Percentiles rank a stretch among this genome's conserved stretches.
These are phyloP conservation scores for Pouteria glomerata DNA, from an alignment of 148 eudicot genomes.

Conservation along the genomic window DNA sequence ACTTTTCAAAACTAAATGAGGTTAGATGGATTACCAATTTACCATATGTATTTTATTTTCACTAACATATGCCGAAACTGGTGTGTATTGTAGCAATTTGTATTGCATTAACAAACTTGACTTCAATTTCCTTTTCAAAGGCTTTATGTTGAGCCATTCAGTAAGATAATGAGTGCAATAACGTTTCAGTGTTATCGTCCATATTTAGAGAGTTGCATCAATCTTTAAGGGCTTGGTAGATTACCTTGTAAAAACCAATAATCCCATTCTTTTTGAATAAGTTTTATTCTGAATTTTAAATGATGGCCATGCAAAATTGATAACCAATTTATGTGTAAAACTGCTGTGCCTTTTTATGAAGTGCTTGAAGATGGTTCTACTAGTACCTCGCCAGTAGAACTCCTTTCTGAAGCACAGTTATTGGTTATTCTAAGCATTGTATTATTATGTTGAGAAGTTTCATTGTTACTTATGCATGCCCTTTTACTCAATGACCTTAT, in stretches of 20 bases:
- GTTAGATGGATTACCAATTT: neutral
- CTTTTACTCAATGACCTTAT: slow-evolving; percentile 10
- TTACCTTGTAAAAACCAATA: neutral
- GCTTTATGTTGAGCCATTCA: neutral
- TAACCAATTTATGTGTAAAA: neutral
- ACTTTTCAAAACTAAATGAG: neutral
- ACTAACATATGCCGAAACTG: neutral
- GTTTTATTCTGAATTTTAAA: neutral
- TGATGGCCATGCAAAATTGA: neutral
- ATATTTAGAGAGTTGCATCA: neutral
- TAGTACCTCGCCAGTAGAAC: neutral
- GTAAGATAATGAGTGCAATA: neutral
- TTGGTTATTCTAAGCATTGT: too few relatives aligned
- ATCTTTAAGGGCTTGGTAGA: neutral
- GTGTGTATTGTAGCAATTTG: neutral
- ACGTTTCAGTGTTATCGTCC: neutral
- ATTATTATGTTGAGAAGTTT: neutral
- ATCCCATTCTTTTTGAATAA: neutral
- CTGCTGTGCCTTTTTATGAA: too few relatives aligned
- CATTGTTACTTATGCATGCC: neutral
- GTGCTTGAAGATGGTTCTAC: neutral
- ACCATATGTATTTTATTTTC: neutral
- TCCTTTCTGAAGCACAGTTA: too few relatives aligned
- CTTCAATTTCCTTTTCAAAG: neutral
- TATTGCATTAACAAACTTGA: neutral